phyloP scores from a whole-genome alignment of 2,329 filamentous ascomycete species.

The Capronia americana region DNA sequence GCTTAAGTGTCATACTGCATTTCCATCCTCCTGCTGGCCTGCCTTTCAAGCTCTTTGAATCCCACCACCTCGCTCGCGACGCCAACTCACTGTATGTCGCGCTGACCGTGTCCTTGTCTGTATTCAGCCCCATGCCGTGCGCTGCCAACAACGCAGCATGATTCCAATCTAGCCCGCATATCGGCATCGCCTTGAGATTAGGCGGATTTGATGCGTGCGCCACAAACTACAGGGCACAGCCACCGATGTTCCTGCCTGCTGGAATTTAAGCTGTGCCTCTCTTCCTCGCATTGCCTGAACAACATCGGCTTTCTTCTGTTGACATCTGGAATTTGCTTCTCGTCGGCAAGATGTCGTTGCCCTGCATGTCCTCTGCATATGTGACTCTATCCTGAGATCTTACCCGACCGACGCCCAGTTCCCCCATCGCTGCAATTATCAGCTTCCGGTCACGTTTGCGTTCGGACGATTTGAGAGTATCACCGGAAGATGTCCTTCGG shows the following conservation, averaged over 20 bases:
- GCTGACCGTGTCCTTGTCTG: no score
- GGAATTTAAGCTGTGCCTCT: background rate
- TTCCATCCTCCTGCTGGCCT: no score
- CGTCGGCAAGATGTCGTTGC: background rate
- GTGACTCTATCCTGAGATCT: background rate
- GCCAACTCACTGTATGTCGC: no score
- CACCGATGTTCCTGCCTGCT: background rate
- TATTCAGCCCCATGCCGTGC: no score
- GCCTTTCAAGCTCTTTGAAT: no score
- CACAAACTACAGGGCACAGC: no score
- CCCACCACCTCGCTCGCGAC: no score
- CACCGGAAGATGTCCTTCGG: conserved; percentile 9
- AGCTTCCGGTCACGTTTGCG: background rate
- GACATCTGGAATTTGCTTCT: background rate
- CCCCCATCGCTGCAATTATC: background rate
- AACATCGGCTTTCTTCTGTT: background rate
- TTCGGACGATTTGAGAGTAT: background rate
- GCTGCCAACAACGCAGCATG: no score
- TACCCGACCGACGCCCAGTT: background rate
- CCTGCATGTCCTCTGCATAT: background rate
- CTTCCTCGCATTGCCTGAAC: background rate
- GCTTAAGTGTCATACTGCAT: no score
- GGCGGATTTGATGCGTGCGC: no score
- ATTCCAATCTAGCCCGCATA: no score
- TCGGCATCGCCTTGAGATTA: no score